These are phyloP conservation scores for Tribonema minus DNA, from an alignment of 108 stramenopile genomes.

Conservation along the genomic window DNA sequence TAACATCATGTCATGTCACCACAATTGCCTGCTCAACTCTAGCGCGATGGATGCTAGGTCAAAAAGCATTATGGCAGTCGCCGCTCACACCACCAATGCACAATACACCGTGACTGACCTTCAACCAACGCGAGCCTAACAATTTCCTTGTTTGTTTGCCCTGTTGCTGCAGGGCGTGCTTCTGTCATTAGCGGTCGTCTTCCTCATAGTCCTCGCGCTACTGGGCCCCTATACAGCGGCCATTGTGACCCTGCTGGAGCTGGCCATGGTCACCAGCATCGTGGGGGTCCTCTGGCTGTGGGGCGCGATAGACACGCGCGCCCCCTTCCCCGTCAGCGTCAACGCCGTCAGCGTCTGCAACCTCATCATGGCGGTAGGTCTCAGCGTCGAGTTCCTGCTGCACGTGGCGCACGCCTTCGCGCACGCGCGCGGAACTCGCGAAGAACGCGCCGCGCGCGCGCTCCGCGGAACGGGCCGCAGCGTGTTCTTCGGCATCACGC, in stretches of 20 bases:
- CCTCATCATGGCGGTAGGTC: slow-evolving; percentile 49
- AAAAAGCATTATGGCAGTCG: too few species aligned
- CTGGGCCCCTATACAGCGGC: too few species aligned
- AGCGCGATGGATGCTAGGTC: too few species aligned
- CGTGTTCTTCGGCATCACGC: slow-evolving; percentile 51
- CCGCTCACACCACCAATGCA: too few species aligned
- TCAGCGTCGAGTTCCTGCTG: slow-evolving; percentile 50
- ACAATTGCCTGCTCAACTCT: too few species aligned
- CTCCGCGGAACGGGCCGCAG: slow-evolving; percentile 38
- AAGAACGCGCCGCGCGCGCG: slow-evolving; percentile 46
- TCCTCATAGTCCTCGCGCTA: too few species aligned
- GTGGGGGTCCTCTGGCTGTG: neutral
- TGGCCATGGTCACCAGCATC: neutral
- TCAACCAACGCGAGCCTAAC: too few species aligned
- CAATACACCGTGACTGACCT: too few species aligned
- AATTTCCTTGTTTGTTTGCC: too few species aligned
- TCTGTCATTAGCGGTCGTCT: too few species aligned
- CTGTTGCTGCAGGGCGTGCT: neutral
- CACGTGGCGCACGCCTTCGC: slow-evolving; percentile 45
- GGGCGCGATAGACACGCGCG: neutral
- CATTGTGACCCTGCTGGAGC: neutral
- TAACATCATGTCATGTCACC: too few species aligned
- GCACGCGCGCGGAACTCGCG: slow-evolving; percentile 3
- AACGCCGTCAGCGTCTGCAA: slow-evolving; percentile 56
- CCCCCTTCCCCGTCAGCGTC: slow-evolving; percentile 43